Evolutionary conservation across 805 yeast species (phyloP).

Genomic region (Metschnikowia proteae): DNA sequence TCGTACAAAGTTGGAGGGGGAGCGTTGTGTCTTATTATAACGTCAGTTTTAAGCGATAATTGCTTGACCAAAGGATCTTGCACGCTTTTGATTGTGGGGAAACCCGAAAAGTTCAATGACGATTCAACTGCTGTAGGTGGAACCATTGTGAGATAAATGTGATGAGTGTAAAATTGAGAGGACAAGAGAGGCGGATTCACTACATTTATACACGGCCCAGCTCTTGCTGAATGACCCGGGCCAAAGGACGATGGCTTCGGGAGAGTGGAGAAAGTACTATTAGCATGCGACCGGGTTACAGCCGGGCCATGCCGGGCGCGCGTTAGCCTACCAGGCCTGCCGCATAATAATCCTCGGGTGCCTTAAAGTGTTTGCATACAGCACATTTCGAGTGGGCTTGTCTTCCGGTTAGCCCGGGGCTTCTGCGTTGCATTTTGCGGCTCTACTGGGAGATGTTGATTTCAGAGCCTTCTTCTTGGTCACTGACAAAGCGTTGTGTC

Average conservation of each 20-base stretch:
- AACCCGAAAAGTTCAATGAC: slow-evolving; percentile 37
- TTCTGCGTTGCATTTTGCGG: too few relatives aligned
- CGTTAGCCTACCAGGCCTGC: slow-evolving; percentile 2
- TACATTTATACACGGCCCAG: slow-evolving; percentile 10
- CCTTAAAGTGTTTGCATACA: not conserved
- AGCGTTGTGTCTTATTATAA: slow-evolving; percentile 80
- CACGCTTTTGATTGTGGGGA: slow-evolving; percentile 35
- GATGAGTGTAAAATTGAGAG: not conserved
- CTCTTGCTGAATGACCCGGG: slow-evolving; percentile 8
- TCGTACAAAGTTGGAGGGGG: slow-evolving; percentile 91
- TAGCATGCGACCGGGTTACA: slow-evolving; percentile 11
- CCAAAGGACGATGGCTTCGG: slow-evolving; percentile 9
- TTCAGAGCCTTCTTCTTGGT: too few relatives aligned
- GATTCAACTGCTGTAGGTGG: slow-evolving; percentile 47
- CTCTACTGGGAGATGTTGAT: too few relatives aligned
- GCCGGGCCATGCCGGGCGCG: slow-evolving; percentile 12
- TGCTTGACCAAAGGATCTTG: slow-evolving; percentile 42
- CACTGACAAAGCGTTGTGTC: too few relatives aligned
- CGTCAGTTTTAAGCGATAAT: slow-evolving; percentile 53
- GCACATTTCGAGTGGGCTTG: not conserved
- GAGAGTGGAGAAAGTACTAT: slow-evolving; percentile 9
- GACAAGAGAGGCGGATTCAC: slow-evolving; percentile 6
- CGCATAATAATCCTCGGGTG: slow-evolving; percentile 4
- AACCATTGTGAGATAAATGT: slow-evolving; percentile 25
- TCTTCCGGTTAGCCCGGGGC: slow-evolving; percentile 4